phyloP scores from a whole-genome alignment of 805 yeast genomes.

The Starmerella floricola region DNA sequence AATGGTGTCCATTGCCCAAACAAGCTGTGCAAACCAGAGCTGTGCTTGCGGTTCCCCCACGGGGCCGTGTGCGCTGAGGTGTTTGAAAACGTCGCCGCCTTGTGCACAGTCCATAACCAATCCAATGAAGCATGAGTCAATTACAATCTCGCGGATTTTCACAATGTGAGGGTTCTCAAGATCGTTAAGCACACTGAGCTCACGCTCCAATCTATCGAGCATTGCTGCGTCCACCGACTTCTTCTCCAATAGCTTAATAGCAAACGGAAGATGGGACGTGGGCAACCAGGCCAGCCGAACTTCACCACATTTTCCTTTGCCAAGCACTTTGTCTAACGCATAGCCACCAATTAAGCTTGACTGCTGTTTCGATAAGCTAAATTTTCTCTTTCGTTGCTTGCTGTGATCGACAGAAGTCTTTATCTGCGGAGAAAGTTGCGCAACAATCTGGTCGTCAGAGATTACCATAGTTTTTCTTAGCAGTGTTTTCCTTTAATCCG shows the following conservation, averaged over 20 bases:
- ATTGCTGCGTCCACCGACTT: conserved; percentile 54
- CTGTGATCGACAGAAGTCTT: background rate
- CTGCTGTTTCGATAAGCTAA: background rate
- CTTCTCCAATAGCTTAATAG: conserved; percentile 78
- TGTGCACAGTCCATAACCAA: conserved; percentile 62
- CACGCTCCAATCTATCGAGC: conserved; percentile 68
- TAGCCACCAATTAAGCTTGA: conserved; percentile 53
- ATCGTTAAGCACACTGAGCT: conserved; percentile 59
- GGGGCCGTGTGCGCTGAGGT: conserved; percentile 28
- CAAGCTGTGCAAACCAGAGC: conserved; percentile 48
- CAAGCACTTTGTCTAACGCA: conserved; percentile 78
- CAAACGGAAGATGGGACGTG: conserved; percentile 43
- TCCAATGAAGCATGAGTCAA: conserved; percentile 46
- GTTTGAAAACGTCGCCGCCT: conserved; percentile 41
- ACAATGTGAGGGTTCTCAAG: conserved; percentile 65
- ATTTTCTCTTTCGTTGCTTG: background rate
- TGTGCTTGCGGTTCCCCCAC: conserved; percentile 32
- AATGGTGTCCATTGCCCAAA: conserved; percentile 62
- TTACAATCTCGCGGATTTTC: conserved; percentile 49
- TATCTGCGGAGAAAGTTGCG: background rate
- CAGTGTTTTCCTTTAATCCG: too few species aligned
- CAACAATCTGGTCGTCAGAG: background rate
- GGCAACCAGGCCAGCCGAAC: conserved; percentile 85
- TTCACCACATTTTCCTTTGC: conserved; percentile 96
- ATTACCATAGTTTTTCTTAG: too few species aligned